These are phyloP conservation scores for Microascus cirrosus DNA, from an alignment of 2,329 filamentous ascomycete genomes.

Conservation along the genomic window DNA sequence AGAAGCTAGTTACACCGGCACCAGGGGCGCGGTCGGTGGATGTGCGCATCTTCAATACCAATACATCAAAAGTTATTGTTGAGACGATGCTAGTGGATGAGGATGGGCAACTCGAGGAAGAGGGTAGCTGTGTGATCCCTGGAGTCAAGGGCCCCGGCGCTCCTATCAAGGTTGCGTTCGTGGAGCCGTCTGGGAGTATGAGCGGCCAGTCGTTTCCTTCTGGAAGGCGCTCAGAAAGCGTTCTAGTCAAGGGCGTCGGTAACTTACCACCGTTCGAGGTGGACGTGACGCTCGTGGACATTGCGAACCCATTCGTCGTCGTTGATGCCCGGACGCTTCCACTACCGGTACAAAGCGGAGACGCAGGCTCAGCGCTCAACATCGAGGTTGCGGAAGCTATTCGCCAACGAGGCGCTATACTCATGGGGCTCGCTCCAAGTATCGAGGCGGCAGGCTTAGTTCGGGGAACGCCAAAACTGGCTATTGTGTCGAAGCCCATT, in stretches of 20 bases:
- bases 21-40: conserved; percentile 15
- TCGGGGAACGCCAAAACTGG: conserved; percentile 41
- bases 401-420: conserved; percentile 38
- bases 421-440: conserved; percentile 41
- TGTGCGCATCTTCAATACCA: conserved; percentile 47
- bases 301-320: conserved; percentile 32
- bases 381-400: conserved; percentile 33
- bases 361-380: conserved; percentile 2
- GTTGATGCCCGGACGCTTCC: conserved; percentile 23
- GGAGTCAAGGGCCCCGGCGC: conserved; percentile 44
- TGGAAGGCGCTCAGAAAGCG: conserved; percentile 30
- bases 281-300: conserved; percentile 20
- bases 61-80: conserved; percentile 45
- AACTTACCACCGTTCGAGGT: conserved; percentile 15
- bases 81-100: conserved; percentile 38
- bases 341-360: neutral
- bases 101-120: conserved; percentile 30
- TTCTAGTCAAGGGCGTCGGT: conserved; percentile 24
- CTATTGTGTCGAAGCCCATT: conserved; percentile 29
- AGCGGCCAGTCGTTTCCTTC: conserved; percentile 49
- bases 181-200: conserved; percentile 48
- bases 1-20: conserved; percentile 23
- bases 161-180: conserved; percentile 45
- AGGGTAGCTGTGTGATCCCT: conserved; percentile 44
- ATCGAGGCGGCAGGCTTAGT: conserved; percentile 19